A percentile compares a stretch with the other conserved stretches of the same genome.
Conservation (phyloP, 495 filamentous ascomycete species). For the Hyaloscypha bicolor region DNA sequence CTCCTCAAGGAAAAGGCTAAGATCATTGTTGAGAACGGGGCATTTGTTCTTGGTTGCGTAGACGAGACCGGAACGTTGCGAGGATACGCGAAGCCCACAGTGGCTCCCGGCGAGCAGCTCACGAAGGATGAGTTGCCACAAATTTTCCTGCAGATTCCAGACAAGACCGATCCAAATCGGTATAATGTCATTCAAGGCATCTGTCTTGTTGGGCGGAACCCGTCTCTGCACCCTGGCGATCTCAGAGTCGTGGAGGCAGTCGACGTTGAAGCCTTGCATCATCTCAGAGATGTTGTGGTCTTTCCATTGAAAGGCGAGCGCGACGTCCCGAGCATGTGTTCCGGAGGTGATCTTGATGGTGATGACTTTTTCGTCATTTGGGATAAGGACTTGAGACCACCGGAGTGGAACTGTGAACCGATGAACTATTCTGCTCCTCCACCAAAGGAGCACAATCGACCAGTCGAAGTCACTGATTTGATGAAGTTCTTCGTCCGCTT, state of each 20-base stretch:
- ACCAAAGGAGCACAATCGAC: constrained; percentile 49
- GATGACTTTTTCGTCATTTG: constrained; percentile 96
- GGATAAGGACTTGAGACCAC: constrained; percentile 76
- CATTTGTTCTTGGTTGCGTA: constrained; percentile 85
- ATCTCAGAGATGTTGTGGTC: constrained; percentile 83
- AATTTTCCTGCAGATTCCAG: constrained; percentile 82
- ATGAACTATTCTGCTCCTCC: constrained; percentile 70
- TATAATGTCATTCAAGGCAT: constrained; percentile 73
- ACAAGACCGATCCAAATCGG: constrained; percentile 44
- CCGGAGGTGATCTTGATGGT: constrained; percentile 93
- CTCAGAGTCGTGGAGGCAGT: constrained; percentile 87
- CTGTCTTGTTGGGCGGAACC: constrained; percentile 88
- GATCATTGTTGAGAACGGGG: constrained; percentile 78
- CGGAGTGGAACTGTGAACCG: constrained; percentile 66
- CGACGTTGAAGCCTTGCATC: constrained; percentile 67
- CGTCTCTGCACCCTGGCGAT: constrained; percentile 92
- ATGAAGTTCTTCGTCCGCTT: constrained; percentile 86
- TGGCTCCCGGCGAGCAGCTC: constrained; percentile 24
- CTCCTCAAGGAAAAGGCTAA: constrained; percentile 90
- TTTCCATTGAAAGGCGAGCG: constrained; percentile 83
- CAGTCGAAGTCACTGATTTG: constrained; percentile 70
- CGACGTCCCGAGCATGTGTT: constrained; percentile 90
- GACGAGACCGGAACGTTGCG: constrained; percentile 80
- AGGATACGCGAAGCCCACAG: constrained; percentile 58
- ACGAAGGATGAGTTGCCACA: constrained; percentile 64